These are phyloP conservation scores for Phytophthora tentaculata DNA, from an alignment of 352 stramenopile species.

Conservation along the genomic window DNA sequence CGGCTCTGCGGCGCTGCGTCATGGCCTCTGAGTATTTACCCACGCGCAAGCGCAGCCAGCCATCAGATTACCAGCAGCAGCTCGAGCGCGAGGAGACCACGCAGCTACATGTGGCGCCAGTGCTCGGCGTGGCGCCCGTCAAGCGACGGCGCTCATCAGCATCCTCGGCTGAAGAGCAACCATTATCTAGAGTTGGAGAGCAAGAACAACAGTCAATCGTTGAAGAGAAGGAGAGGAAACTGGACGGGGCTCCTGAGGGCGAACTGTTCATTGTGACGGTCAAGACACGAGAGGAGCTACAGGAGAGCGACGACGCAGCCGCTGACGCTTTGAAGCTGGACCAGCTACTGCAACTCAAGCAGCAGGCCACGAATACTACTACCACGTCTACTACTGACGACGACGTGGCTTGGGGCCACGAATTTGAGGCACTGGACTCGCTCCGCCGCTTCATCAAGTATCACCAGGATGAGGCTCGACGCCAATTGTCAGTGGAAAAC, in stretches of 20 bases:
- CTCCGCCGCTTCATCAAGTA: constrained; percentile 49
- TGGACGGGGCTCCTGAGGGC: constrained; percentile 60
- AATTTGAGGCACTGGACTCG: constrained; percentile 54
- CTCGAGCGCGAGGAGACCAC: constrained; percentile 23
- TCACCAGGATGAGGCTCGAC: constrained; percentile 36
- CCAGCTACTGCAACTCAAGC: constrained; percentile 36
- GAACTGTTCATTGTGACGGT: constrained; percentile 70
- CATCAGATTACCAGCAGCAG: constrained; percentile 6
- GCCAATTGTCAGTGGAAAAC: constrained; percentile 37
- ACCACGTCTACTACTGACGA: constrained; percentile 4
- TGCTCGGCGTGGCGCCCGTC: constrained; percentile 28
- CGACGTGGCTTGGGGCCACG: constrained; percentile 44
- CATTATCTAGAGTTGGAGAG: constrained; percentile 7
- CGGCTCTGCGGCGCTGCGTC: constrained; percentile 37
- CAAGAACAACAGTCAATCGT: constrained; percentile 5
- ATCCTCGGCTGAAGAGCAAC: constrained; percentile 16
- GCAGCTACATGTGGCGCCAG: constrained; percentile 24
- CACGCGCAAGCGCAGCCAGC: constrained; percentile 35
- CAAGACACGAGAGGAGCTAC: constrained; percentile 50
- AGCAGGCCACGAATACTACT: constrained; percentile 3
- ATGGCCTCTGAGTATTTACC: constrained; percentile 25
- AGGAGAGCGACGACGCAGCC: constrained; percentile 37
- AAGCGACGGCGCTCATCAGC: constrained; percentile 39
- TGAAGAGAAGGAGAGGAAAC: constrained; percentile 29
- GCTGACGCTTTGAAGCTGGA: constrained; percentile 43